Conservation (phyloP, 2,329 filamentous ascomycete species). For the Cryoendolithus antarcticus region DNA sequence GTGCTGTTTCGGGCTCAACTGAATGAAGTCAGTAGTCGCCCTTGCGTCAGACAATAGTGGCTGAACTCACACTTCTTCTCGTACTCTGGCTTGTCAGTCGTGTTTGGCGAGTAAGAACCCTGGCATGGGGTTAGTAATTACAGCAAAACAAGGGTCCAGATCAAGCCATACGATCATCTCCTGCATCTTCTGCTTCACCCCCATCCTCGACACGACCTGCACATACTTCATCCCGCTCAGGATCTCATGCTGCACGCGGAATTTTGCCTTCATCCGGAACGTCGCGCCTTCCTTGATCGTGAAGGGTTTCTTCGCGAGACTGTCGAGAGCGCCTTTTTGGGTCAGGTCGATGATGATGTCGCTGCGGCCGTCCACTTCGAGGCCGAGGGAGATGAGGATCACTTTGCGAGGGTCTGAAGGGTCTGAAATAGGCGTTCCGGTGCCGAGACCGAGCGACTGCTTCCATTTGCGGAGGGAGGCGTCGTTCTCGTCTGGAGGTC, state of each 20-base stretch:
- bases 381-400: slow-evolving; percentile 81
- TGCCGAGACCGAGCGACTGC: slow-evolving; percentile 78
- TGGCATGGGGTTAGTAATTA: slow-evolving; percentile 32
- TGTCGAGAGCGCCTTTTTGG: slow-evolving; percentile 56
- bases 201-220: slow-evolving; percentile 83
- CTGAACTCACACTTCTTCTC: slow-evolving; percentile 92
- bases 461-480: slow-evolving; percentile 97
- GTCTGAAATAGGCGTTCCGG: slow-evolving; percentile 38
- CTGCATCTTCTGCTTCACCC: slow-evolving; percentile 79
- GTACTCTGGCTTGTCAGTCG: slow-evolving; percentile 72
- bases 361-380: slow-evolving; percentile 67
- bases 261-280: slow-evolving; percentile 89
- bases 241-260: slow-evolving; percentile 95
- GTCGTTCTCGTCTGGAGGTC: slow-evolving; percentile 52
- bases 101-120: slow-evolving; percentile 91
- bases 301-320: slow-evolving; percentile 85
- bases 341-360: slow-evolving; percentile 86
- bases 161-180: too few relatives aligned
- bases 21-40: too few relatives aligned
- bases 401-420: slow-evolving; percentile 72
- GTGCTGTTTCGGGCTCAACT: slow-evolving; percentile 89
- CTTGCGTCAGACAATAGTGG: too few relatives aligned
- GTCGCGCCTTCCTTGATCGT: slow-evolving; percentile 90
- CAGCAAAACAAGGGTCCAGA: too few relatives aligned
- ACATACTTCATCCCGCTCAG: slow-evolving; percentile 92